A percentile compares a stretch with the other conserved stretches of the same genome.
These are phyloP conservation scores for Poronia punctata DNA, from an alignment of 495 filamentous ascomycete genomes.

Conservation along the genomic window DNA sequence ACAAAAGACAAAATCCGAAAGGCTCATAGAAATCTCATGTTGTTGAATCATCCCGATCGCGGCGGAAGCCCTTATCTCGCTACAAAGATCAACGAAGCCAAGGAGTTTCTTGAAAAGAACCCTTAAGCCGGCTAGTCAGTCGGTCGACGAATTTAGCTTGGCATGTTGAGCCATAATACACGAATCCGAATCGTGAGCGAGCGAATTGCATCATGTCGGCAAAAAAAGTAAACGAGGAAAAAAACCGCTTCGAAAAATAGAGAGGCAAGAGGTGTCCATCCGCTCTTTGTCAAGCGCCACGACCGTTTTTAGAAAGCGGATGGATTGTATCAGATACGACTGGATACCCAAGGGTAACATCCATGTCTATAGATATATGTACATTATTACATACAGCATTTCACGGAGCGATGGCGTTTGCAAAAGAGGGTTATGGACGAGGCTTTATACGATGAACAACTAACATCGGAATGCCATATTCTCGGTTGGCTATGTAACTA, in stretches of 20 bases:
- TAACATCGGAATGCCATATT: slow-evolving; percentile 9
- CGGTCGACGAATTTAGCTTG: too few species aligned
- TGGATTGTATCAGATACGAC: too few species aligned
- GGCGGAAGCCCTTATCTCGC: slow-evolving; percentile 94
- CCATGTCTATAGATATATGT: slow-evolving; percentile 9
- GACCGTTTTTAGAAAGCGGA: too few species aligned
- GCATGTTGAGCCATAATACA: neutral
- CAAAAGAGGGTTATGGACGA: slow-evolving; percentile 7
- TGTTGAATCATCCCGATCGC: slow-evolving; percentile 95
- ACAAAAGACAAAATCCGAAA: slow-evolving; percentile 92
- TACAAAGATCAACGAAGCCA: slow-evolving; percentile 96
- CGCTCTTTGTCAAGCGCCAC: too few species aligned
- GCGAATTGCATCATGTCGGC: too few species aligned
- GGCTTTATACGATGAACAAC: slow-evolving; percentile 8
- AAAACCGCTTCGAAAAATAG: too few species aligned
- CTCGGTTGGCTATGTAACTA: neutral
- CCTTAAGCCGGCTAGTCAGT: slow-evolving; percentile 2
- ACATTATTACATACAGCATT: slow-evolving; percentile 20
- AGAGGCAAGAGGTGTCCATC: too few species aligned
- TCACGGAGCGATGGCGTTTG: slow-evolving; percentile 27
- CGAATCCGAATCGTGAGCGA: neutral
- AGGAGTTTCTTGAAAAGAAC: slow-evolving; percentile 87
- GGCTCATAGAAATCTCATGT: slow-evolving; percentile 93
- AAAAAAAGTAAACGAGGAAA: too few species aligned
- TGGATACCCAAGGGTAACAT: too few species aligned